phyloP scores from a whole-genome alignment of 2,329 filamentous ascomycete species.

The Herpomyces periplanetae region DNA sequence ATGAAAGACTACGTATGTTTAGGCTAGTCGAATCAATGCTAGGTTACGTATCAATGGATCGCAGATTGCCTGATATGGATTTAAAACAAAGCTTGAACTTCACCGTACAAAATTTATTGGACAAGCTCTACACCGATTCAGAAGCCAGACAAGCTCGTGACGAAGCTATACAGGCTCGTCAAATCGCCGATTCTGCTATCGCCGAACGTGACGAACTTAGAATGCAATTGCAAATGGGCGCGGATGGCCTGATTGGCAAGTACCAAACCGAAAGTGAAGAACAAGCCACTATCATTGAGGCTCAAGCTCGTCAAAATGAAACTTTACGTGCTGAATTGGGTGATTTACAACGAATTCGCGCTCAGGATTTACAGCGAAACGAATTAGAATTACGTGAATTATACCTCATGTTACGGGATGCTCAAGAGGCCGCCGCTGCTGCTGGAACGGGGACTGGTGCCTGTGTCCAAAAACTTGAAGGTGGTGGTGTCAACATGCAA shows the following conservation, averaged over 20 bases:
- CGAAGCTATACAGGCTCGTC: constrained; percentile 53
- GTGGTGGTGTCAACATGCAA: constrained; percentile 26
- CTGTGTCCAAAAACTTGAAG: too few relatives aligned
- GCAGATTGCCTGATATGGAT: constrained; percentile 76
- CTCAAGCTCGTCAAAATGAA: constrained; percentile 51
- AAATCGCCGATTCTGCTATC: constrained; percentile 78
- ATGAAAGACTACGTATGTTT: constrained; percentile 76
- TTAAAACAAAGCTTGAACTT: constrained; percentile 92
- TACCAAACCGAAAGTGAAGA: constrained; percentile 78
- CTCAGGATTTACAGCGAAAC: constrained; percentile 67
- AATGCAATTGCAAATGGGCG: constrained; percentile 51
- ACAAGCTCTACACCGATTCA: constrained; percentile 81
- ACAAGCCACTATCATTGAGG: constrained; percentile 55
- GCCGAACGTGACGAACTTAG: constrained; percentile 86
- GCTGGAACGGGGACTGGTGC: constrained; percentile 22
- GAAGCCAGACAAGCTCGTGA: constrained; percentile 71
- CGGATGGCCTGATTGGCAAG: constrained; percentile 68
- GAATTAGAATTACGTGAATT: constrained; percentile 83
- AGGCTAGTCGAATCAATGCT: constrained; percentile 96
- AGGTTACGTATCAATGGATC: constrained; percentile 93
- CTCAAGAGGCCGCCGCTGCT: constrained; percentile 73
- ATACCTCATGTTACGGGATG: constrained; percentile 90
- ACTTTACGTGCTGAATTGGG: constrained; percentile 59
- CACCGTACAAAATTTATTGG: constrained; percentile 69
- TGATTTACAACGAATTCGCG: constrained; percentile 43